Conservation (phyloP, 306 rosid species). For the Sophora flavescens region DNA sequence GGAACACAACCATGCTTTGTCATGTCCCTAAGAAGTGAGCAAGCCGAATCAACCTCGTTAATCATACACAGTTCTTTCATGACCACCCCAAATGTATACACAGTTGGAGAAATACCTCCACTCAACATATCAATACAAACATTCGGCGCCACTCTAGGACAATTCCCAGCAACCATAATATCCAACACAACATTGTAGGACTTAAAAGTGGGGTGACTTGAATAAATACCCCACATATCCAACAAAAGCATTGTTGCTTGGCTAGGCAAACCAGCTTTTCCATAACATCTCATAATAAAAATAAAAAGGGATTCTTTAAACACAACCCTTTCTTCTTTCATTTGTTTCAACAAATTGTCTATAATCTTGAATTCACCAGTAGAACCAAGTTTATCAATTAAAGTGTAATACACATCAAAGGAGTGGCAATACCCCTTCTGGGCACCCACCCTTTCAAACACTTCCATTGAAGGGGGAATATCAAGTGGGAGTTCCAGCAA, state of each 20-base stretch:
- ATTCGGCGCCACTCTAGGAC: slow-evolving; percentile 72
- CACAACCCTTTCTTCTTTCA: slow-evolving; percentile 75
- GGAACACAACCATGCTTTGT: slow-evolving; percentile 93
- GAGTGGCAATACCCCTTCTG: slow-evolving; percentile 82
- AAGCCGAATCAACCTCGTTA: slow-evolving; percentile 87
- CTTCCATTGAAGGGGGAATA: slow-evolving; percentile 71
- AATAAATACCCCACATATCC: slow-evolving; percentile 80
- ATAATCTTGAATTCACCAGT: slow-evolving; percentile 72
- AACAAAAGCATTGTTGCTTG: slow-evolving; percentile 86
- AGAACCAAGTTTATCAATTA: slow-evolving; percentile 83
- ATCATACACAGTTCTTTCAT: slow-evolving; percentile 82
- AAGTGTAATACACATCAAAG: slow-evolving; percentile 63
- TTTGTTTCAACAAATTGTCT: slow-evolving; percentile 74
- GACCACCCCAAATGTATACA: slow-evolving; percentile 76
- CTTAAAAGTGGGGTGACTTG: slow-evolving; percentile 69
- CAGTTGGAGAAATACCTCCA: slow-evolving; percentile 77
- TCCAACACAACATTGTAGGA: slow-evolving; percentile 88
- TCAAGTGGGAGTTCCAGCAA: slow-evolving; percentile 83
- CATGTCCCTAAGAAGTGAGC: slow-evolving; percentile 87
- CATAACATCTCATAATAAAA: slow-evolving; percentile 76
- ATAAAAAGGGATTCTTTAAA: slow-evolving; percentile 83
- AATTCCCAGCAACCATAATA: slow-evolving; percentile 72
- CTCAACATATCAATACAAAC: slow-evolving; percentile 92
- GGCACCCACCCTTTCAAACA: slow-evolving; percentile 73
- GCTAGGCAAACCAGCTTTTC: slow-evolving; percentile 81